Evolutionary conservation across 805 yeast species (phyloP), one percentile per base, ranked within the genome.

Genomic region (Sugiyamaella smithiae): DNA sequence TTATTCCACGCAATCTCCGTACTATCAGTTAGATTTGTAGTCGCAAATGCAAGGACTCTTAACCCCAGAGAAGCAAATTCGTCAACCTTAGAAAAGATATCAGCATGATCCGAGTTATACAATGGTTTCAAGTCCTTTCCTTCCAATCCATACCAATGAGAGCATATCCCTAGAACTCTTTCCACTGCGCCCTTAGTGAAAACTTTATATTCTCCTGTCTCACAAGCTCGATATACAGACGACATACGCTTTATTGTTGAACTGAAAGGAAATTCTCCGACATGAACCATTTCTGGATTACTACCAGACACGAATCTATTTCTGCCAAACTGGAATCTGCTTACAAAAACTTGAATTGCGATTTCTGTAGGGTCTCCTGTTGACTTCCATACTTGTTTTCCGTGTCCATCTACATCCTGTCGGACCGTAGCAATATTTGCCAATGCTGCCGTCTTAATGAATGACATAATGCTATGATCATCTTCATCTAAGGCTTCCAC

Each of bases 351-450:
- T 60, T 86, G 91, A 53, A 88, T 83, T 2, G 96, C 95, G 59
- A 85, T 82, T 68, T 88, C 96, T 2, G 96, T 88, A 36, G 96
- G 91, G 62, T 88, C 96, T 51, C 96, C 96, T 61, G 81, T 83
- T 7, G 88, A 89, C 57, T 77, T 78, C 95, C 95, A 87, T 7
- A 64, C 66, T 3, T 58, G 63, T 12, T 66, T 53, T 12, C 73
- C 77, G 16, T 67, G 65, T 25, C 75, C 75, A 14, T 70, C 72
- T 19, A 65, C 67, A n/a, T 62, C 67, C 50, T 74, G 68, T 53
- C 74, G 76, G 2, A 88, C 81, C 8, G 74, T 72, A 2, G 96
- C 91, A 59, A 87, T 80, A 58, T 88, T 88, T 29, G 95, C 95
- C 53, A 88, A 67, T 1, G 93, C 77, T 1, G 95, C 88, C 42